Base-by-base conservation (phyloP, 306 rosid genomes). In the Fragaria iinumae region DNA sequence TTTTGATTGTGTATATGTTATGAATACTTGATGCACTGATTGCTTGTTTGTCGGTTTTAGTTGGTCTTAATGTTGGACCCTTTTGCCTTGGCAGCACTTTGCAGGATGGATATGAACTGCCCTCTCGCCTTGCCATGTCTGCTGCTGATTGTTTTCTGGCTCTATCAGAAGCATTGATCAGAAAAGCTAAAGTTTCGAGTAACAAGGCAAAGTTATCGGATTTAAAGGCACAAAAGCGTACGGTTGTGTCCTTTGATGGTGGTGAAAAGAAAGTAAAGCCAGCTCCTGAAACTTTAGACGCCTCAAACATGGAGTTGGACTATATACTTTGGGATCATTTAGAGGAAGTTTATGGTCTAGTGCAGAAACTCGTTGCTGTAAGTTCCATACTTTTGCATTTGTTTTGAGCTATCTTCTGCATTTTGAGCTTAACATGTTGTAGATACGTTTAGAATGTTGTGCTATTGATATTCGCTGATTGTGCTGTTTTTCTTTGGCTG, bases 21-120 rank as follows among this genome's bases (percentile, higher is more conserved):
- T 4, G 56, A 7, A 50, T 17, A 5, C 56, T 50, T 50, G 23
- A 17, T 50, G 21, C 56, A 50, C 18, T 17, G 56, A 50, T 8
- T 50, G n/a, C 56, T 50, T 32, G 32, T 34, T 29, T 52, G 5
- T 39, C 56, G 17, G 6, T 73, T 74, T 55, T 34, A 49, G 60
- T 65, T 57, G 11, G 66, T 80, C 56, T 16, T n/a, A 5, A 8
- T 36, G 5, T 49, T 83, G 63, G 65, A 72, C 62, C 11, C 11
- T 80, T 60, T 67, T 60, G 81, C 76, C 75, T 72, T 74, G 77
- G 81, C 86, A 94, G 98, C 86, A 81, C 76, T 62, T 76, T 84
- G 85, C 93, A 86, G 89, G 96, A 87, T 77, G 96, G 96, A 71
- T 92, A 85, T 87, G 96, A 94, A 84, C 81, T 94, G 73, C 98